A percentile compares a stretch with the other conserved stretches of the same genome.
Evolutionary conservation across 768 basidiomycete species (phyloP).

Genomic region (Trametes meyenii): DNA sequence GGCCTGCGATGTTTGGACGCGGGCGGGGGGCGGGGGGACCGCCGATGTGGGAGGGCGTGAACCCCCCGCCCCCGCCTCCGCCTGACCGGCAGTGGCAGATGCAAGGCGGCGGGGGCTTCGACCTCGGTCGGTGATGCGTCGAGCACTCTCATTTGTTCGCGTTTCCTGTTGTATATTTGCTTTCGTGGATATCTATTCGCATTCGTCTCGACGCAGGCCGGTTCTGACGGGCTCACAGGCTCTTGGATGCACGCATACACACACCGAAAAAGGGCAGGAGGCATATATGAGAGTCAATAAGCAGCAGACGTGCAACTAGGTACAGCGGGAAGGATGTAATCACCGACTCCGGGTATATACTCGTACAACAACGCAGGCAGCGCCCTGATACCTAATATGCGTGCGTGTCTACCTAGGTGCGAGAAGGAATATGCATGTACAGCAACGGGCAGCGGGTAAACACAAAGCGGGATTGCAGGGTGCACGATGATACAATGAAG

Average conservation of each 20-base stretch:
- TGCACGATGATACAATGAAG: too few relatives aligned
- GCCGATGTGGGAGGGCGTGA: conserved; percentile 33
- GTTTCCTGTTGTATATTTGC: not conserved
- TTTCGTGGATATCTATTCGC: conserved; percentile 12
- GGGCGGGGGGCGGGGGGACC: conserved; percentile 37
- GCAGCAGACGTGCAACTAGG: conserved; percentile 8
- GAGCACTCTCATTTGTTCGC: not conserved
- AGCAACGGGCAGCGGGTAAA: not conserved
- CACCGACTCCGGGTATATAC: conserved; percentile 13
- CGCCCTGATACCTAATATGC: conserved; percentile 1
- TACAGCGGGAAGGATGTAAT: conserved; percentile 14
- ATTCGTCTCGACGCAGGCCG: not conserved
- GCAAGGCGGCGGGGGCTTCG: conserved; percentile 16
- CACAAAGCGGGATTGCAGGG: not conserved
- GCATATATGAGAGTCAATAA: conserved; percentile 1
- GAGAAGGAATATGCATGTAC: not conserved
- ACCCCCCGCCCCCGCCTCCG: conserved; percentile 39
- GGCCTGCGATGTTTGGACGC: conserved; percentile 62
- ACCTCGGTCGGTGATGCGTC: conserved; percentile 13
- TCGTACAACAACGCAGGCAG: conserved; percentile 23
- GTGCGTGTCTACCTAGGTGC: conserved; percentile 17
- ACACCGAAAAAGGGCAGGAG: not conserved
- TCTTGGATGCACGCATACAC: not conserved
- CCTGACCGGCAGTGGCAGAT: conserved; percentile 50
- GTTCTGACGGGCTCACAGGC: too few relatives aligned